These are phyloP conservation scores for Diaporthe citriasiana DNA, from an alignment of 2,329 filamentous ascomycete genomes.

Conservation along the genomic window DNA sequence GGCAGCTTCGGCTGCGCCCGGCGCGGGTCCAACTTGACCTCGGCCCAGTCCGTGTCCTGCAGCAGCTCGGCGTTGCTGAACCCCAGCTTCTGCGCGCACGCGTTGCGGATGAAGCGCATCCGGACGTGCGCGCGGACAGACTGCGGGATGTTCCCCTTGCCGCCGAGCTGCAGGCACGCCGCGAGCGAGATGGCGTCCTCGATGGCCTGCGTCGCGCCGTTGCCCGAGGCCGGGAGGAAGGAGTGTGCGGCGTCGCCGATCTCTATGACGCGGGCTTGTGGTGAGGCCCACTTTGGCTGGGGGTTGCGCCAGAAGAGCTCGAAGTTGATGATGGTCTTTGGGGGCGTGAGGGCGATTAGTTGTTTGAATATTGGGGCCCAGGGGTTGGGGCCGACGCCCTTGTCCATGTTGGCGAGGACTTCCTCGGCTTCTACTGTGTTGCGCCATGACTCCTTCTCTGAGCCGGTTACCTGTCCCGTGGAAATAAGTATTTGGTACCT, in stretches of 20 bases:
- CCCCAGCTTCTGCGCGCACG: slow-evolving; percentile 21
- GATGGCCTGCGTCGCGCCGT: slow-evolving; percentile 56
- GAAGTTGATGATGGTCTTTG: slow-evolving; percentile 1
- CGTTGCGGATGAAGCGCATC: not conserved
- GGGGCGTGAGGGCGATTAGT: not conserved
- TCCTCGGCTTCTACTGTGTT: slow-evolving; percentile 1
- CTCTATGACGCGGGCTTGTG: slow-evolving; percentile 49
- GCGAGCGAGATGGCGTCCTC: slow-evolving; percentile 55
- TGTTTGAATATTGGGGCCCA: slow-evolving; percentile 15
- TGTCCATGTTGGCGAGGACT: slow-evolving; percentile 37
- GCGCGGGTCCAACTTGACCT: slow-evolving; percentile 16
- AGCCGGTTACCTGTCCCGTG: not conserved
- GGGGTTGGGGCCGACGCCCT: slow-evolving; percentile 48
- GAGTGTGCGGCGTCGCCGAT: slow-evolving; percentile 57
- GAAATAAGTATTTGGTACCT: not conserved
- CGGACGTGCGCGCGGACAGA: slow-evolving; percentile 11
- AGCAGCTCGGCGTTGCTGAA: slow-evolving; percentile 21
- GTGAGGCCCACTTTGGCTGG: slow-evolving; percentile 51
- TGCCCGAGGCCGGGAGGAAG: slow-evolving; percentile 54
- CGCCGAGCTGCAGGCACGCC: slow-evolving; percentile 49
- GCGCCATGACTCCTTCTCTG: slow-evolving; percentile 7
- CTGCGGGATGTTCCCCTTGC: not conserved
- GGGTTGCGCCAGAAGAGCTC: slow-evolving; percentile 26
- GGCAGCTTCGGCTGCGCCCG: slow-evolving; percentile 16
- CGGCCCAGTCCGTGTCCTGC: slow-evolving; percentile 16